Evolutionary conservation across 1,284 basidiomycete species (phyloP), one percentile per base, ranked within the genome.

Genomic region (Malassezia obtusa): DNA sequence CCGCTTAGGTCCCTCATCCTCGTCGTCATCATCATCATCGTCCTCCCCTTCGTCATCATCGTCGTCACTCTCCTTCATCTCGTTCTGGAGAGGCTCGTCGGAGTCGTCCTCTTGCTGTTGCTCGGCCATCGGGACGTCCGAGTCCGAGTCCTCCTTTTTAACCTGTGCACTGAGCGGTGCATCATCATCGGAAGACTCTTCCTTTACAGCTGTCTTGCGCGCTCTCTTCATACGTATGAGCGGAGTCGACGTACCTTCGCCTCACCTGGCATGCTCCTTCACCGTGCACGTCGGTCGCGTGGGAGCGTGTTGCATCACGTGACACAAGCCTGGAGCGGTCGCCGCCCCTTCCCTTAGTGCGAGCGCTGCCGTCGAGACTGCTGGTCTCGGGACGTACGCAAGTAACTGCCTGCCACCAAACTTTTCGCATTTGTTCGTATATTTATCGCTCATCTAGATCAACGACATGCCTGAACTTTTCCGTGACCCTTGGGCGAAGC

Each of bases 111-210:
- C 38, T 24, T 53, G 45, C 45, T 54, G 60, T 47, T 41, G 57
- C 4, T 54, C 59, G 12, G 40, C 40, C 38, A 67, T 60, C 1
- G 61, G 67, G 17, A 48, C 55, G 32, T 63, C 62, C 31, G 61
- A 62, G 45, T 63, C 61, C 15, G 57, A 59, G 48, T 54, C 46
- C 15, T 44, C 39, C 19, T 51, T 60, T 32, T 69, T 68, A 14
- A 64, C 62, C 55, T 75, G 76, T 41, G 76, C 76, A 58, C 77
- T 80, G 36, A 63, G 38, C 11, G 63, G 59, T n/a, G 46, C 30
- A 40, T 65, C 63, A n/a, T 61, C 50, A 30, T 58, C 53, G 28
- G 52, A 56, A 7, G 44, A 45, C 38, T 56, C 50, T 17, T 59
- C 45, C 30, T 65, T 65, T 57, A 65, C 44, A 33, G 3, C 6